These are phyloP conservation scores for Juncus effusus DNA, from an alignment of 176 grass and related monocot genomes.

Conservation along the genomic window DNA sequence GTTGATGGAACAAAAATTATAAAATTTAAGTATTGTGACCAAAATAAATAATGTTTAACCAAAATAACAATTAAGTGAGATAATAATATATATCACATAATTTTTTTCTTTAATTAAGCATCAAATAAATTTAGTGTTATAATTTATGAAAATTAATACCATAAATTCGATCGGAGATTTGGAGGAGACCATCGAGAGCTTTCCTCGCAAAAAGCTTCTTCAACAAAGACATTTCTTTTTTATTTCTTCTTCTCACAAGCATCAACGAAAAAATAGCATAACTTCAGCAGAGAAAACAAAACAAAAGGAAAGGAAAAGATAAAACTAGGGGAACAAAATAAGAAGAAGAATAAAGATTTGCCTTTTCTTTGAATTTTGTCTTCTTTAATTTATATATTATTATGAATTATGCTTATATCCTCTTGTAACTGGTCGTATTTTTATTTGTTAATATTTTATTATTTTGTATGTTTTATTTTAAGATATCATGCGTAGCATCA, in stretches of 20 bases:
- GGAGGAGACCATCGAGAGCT: slow-evolving; percentile 28
- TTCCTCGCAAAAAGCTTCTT: slow-evolving; percentile 32
- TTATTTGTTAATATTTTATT: no score
- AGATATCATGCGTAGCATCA: no score
- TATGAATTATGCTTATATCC: no score
- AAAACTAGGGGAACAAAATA: slow-evolving; percentile 16
- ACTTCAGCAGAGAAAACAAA: slow-evolving; percentile 7
- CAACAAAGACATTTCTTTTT: slow-evolving; percentile 30
- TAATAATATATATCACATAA: background rate
- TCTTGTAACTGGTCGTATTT: no score
- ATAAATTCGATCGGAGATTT: slow-evolving; percentile 30
- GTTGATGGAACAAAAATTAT: no score
- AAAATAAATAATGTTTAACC: no score
- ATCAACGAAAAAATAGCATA: background rate
- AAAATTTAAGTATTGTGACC: no score
- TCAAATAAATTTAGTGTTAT: background rate
- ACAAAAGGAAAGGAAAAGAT: background rate
- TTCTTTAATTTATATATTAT: slow-evolving; percentile 3
- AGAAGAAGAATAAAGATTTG: slow-evolving; percentile 6
- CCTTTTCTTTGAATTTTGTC: slow-evolving; percentile 11
- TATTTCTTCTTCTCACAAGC: slow-evolving; percentile 19
- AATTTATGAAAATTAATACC: background rate
- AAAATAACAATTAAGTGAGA: background rate
- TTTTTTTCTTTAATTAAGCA: background rate
- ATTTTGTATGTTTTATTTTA: no score